A percentile compares a stretch with the other conserved stretches of the same genome.
Conservation (phyloP, 495 filamentous ascomycete genomes). For the Penicillium atrosanguineum region DNA sequence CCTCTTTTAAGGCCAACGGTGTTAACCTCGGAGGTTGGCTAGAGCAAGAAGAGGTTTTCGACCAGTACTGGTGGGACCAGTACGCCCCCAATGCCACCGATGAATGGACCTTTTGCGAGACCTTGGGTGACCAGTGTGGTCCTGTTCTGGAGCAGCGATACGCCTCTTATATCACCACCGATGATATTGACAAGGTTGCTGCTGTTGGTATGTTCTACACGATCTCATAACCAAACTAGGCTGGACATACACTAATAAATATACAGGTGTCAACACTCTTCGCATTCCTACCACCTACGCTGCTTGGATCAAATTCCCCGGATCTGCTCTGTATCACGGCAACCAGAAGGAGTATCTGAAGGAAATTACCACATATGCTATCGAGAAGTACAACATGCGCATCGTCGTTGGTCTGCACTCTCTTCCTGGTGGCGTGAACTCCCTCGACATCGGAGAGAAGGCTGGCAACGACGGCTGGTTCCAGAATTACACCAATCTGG, state of each 20-base stretch:
- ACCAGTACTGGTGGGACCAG: slow-evolving; percentile 25
- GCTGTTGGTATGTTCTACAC: neutral
- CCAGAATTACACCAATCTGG: too few species aligned
- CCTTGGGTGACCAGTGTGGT: slow-evolving; percentile 20
- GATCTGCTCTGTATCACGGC: slow-evolving; percentile 30
- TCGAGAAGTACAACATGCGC: slow-evolving; percentile 29
- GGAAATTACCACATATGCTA: slow-evolving; percentile 27
- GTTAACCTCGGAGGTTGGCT: slow-evolving; percentile 37
- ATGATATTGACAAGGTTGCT: slow-evolving; percentile 29
- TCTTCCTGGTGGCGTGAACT: slow-evolving; percentile 31
- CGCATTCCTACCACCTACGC: slow-evolving; percentile 33
- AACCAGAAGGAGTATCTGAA: slow-evolving; percentile 26
- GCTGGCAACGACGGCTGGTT: too few species aligned
- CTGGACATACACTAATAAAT: too few species aligned
- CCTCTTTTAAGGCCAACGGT: slow-evolving; percentile 25
- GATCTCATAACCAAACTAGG: too few species aligned
- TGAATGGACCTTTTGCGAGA: slow-evolving; percentile 32
- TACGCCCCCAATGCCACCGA: slow-evolving; percentile 20
- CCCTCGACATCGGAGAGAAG: slow-evolving; percentile 27
- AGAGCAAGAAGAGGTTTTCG: slow-evolving; percentile 32
- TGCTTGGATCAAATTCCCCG: slow-evolving; percentile 27
- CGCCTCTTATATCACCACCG: slow-evolving; percentile 26
- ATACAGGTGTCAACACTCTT: slow-evolving; percentile 19
- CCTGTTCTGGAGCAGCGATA: slow-evolving; percentile 29
- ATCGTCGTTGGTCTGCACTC: slow-evolving; percentile 33